These are phyloP conservation scores for Penicillium tannophilum DNA, from an alignment of 495 filamentous ascomycete species.

Conservation along the genomic window DNA sequence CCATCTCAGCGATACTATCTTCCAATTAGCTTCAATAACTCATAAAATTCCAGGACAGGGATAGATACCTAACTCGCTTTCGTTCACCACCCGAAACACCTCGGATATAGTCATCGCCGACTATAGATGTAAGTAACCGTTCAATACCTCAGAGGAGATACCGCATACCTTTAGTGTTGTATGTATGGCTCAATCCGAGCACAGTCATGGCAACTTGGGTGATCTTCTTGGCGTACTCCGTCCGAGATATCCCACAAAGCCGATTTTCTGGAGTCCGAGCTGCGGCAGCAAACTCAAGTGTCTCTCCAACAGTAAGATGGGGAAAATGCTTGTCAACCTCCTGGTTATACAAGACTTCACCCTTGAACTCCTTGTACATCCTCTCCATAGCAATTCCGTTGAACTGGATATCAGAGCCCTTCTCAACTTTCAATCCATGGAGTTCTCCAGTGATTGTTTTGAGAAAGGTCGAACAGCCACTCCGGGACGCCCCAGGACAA, in stretches of 20 bases:
- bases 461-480: constrained; percentile 72
- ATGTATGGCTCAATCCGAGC: constrained; percentile 60
- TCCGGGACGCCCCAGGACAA: constrained; percentile 78
- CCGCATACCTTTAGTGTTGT: constrained; percentile 67
- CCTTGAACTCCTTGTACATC: constrained; percentile 62
- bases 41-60: background rate
- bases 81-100: constrained; percentile 82
- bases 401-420: constrained; percentile 65
- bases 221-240: constrained; percentile 49
- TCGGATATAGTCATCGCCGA: constrained; percentile 79
- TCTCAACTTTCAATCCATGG: constrained; percentile 68
- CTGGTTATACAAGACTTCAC: constrained; percentile 63
- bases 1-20: constrained; percentile 57
- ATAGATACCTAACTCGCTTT: constrained; percentile 66
- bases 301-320: constrained; percentile 62
- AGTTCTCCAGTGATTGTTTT: constrained; percentile 72
- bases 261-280: constrained; percentile 52
- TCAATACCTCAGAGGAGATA: constrained; percentile 70
- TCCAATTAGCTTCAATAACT: constrained; percentile 6
- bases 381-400: constrained; percentile 53
- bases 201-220: constrained; percentile 63
- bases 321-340: constrained; percentile 65
- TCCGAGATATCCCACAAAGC: constrained; percentile 42
- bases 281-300: constrained; percentile 59
- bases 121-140: constrained; percentile 63